Evolutionary conservation across 352 stramenopile genomes (phyloP).

Genomic region (Phytophthora citrophthora): DNA sequence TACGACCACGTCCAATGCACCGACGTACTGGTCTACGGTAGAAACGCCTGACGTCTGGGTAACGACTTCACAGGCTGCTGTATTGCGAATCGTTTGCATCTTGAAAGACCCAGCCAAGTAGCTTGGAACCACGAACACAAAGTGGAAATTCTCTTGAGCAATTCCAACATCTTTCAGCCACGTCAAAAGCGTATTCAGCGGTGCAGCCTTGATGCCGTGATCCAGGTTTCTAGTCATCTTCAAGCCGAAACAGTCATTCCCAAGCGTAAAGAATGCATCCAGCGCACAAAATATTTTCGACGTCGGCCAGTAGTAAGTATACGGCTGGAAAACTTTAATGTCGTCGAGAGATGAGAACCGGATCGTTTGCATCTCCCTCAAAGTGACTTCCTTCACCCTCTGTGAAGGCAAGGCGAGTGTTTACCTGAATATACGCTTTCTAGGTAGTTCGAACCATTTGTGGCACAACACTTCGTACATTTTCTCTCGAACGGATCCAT

Average conservation of each 20-base stretch:
- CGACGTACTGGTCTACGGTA: no score
- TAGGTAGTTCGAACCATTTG: slow-evolving; percentile 9
- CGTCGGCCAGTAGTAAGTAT: not conserved
- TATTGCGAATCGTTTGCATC: no score
- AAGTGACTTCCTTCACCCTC: no score
- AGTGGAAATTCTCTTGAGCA: no score
- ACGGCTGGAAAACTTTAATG: not conserved
- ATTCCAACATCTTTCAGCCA: not conserved
- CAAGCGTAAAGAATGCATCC: slow-evolving; percentile 7
- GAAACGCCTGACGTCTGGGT: no score
- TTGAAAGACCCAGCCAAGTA: no score
- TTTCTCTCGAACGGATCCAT: slow-evolving; percentile 5
- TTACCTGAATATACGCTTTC: no score
- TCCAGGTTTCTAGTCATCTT: slow-evolving; percentile 7
- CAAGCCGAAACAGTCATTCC: slow-evolving; percentile 3
- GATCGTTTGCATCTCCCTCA: not conserved
- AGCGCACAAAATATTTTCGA: slow-evolving; percentile 8
- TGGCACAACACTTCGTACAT: slow-evolving; percentile 24
- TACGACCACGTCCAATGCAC: no score
- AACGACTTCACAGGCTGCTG: no score
- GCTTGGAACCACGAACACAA: no score
- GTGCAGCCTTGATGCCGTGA: slow-evolving; percentile 6
- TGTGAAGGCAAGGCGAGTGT: no score
- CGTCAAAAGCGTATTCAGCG: slow-evolving; percentile 7
- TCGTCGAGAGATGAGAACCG: not conserved